phyloP scores from a whole-genome alignment of 306 rosid species.

The Trifolium repens region DNA sequence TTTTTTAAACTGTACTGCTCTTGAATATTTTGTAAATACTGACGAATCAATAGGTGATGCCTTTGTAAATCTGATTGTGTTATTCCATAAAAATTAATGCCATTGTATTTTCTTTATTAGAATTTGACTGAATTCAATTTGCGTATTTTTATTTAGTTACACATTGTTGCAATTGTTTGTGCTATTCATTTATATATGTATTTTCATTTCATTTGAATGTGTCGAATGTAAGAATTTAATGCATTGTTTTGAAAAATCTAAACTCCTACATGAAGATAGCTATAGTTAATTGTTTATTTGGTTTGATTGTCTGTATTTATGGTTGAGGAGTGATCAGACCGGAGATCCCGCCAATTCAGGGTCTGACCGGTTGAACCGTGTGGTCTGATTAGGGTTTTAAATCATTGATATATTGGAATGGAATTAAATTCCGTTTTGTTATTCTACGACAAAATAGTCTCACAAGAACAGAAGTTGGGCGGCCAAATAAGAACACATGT shows the following conservation, averaged over 20 bases:
- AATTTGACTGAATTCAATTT: slow-evolving; percentile 32
- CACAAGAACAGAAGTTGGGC: not conserved
- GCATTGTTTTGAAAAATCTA: not conserved
- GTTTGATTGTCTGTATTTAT: slow-evolving; percentile 2
- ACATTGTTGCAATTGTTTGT: not conserved
- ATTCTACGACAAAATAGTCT: not conserved
- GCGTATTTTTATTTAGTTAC: not conserved
- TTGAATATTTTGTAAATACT: slow-evolving; percentile 23
- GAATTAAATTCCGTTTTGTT: slow-evolving; percentile 4
- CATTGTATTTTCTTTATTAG: slow-evolving; percentile 20
- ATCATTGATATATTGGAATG: not conserved
- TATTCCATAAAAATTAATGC: not conserved
- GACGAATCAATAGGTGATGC: not conserved
- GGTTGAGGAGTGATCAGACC: not conserved
- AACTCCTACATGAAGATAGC: not conserved
- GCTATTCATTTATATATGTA: not conserved
- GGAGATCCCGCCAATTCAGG: not conserved
- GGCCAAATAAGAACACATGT: not conserved
- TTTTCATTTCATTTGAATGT: slow-evolving; percentile 4
- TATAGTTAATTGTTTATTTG: not conserved
- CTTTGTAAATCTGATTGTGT: not conserved
- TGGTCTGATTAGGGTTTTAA: slow-evolving; percentile 9
- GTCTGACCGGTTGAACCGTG: not conserved
- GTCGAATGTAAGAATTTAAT: not conserved
- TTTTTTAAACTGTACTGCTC: slow-evolving; percentile 3